Evolutionary conservation across 371 early-diverging fungal genomes (phyloP).

Genomic region (Mucor racemosus): DNA sequence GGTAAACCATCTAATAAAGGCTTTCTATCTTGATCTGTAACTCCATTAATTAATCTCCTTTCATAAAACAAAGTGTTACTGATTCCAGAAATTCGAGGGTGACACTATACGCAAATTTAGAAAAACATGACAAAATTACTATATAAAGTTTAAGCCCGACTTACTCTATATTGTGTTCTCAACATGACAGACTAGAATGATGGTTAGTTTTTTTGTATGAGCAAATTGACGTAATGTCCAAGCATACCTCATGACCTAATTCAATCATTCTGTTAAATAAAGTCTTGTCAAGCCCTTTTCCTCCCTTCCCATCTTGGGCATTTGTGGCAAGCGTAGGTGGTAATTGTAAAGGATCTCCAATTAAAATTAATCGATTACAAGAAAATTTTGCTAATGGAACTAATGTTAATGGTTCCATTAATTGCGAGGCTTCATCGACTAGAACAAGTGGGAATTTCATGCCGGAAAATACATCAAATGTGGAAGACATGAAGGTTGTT

Average conservation of each 20-base stretch:
- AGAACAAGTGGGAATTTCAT: conserved; percentile 73
- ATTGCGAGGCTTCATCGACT: conserved; percentile 88
- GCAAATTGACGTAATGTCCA: background rate
- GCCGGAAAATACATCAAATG: conserved; percentile 69
- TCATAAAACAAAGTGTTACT: conserved; percentile 84
- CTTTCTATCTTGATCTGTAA: conserved; percentile 47
- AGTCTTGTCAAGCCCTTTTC: conserved; percentile 79
- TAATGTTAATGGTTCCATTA: conserved; percentile 88
- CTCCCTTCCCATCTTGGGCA: conserved; percentile 42
- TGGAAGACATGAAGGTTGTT: conserved; percentile 81
- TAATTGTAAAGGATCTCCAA: conserved; percentile 92
- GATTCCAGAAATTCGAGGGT: conserved; percentile 79
- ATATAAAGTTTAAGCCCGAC: conserved; percentile 10
- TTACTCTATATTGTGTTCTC: conserved; percentile 85
- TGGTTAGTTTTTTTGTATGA: background rate
- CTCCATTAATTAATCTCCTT: conserved; percentile 63
- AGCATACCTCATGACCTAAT: conserved; percentile 36
- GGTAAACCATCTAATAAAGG: conserved; percentile 66
- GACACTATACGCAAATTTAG: conserved; percentile 60
- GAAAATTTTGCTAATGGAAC: conserved; percentile 77
- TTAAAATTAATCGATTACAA: conserved; percentile 71
- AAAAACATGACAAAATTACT: background rate
- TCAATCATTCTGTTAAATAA: conserved; percentile 83
- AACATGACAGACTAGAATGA: conserved; percentile 64
- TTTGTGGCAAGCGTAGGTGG: conserved; percentile 78